Conservation (phyloP, 768 basidiomycete genomes). For the Mycena vitilis region DNA sequence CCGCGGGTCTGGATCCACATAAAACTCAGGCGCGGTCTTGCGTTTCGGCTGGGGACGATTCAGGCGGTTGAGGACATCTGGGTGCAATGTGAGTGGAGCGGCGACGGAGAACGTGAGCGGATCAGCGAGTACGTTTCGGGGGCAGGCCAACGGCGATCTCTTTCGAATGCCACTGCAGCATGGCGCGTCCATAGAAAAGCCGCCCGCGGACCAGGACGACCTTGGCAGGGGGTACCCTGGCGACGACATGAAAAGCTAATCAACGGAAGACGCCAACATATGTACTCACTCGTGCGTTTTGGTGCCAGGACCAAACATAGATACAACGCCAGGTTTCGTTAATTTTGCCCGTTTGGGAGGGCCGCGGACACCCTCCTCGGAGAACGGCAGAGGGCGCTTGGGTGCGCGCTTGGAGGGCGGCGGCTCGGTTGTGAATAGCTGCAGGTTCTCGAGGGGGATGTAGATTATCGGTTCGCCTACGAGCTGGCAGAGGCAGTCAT, state of each 20-base stretch:
- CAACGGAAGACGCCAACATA: neutral
- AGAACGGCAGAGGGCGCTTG: constrained; percentile 27
- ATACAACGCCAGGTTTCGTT: constrained; percentile 14
- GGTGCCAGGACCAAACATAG: neutral
- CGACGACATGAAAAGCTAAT: neutral
- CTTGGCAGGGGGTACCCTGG: constrained; percentile 42
- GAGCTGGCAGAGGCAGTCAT: constrained; percentile 87
- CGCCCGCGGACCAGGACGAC: constrained; percentile 63
- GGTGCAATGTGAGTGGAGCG: constrained; percentile 10
- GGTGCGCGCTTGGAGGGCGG: constrained; percentile 21
- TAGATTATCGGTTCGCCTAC: constrained; percentile 76
- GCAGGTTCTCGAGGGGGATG: constrained; percentile 41
- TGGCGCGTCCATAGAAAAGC: constrained; percentile 77
- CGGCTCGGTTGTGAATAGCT: constrained; percentile 30
- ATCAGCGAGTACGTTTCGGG: constrained; percentile 66
- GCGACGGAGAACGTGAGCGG: neutral
- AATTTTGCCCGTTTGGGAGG: constrained; percentile 48
- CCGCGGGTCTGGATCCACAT: constrained; percentile 58
- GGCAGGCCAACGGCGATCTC: constrained; percentile 74
- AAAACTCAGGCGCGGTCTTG: constrained; percentile 41
- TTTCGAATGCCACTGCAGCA: constrained; percentile 59
- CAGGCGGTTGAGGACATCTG: constrained; percentile 74
- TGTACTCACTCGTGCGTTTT: constrained; percentile 27
- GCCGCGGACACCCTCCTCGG: constrained; percentile 23
- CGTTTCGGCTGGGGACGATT: constrained; percentile 51